phyloP scores from a whole-genome alignment of 805 yeast genomes.

The Myxozyma melibiosi region DNA sequence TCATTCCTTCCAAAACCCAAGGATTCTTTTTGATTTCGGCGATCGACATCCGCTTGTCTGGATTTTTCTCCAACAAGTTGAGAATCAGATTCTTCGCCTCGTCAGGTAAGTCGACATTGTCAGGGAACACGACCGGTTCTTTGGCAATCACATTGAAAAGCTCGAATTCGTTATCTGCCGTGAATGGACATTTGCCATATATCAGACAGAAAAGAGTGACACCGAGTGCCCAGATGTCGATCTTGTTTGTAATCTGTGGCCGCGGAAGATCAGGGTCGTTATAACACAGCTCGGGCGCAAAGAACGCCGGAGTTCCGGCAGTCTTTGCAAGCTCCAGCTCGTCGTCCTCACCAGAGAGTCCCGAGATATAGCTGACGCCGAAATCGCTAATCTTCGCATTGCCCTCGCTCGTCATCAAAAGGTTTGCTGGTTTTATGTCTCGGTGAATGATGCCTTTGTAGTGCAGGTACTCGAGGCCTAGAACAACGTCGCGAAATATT shows the following conservation, averaged over 20 bases:
- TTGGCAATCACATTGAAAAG: conserved; percentile 79
- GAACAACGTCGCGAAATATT: conserved; percentile 77
- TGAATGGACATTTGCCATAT: conserved; percentile 87
- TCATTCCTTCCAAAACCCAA: conserved; percentile 56
- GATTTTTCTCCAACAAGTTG: conserved; percentile 69
- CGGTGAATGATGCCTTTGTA: conserved; percentile 89
- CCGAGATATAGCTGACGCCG: conserved; percentile 82
- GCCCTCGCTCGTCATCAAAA: conserved; percentile 68
- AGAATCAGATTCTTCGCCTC: conserved; percentile 57
- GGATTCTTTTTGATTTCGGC: conserved; percentile 75
- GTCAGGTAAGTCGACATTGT: conserved; percentile 33
- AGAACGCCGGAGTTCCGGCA: conserved; percentile 96
- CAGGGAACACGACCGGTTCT: conserved; percentile 62
- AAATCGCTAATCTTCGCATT: conserved; percentile 93
- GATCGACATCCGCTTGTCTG: conserved; percentile 66
- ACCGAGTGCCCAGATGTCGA: conserved; percentile 98
- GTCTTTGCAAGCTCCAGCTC: conserved; percentile 91
- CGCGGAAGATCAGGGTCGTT: conserved; percentile 48
- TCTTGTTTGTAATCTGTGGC: conserved; percentile 71
- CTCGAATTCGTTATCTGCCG: conserved; percentile 82
- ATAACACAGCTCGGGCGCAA: conserved; percentile 89
- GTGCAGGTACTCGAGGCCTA: conserved; percentile 90
- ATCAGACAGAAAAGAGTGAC: conserved; percentile 85
- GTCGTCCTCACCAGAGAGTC: conserved; percentile 36
- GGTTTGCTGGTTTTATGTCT: conserved; percentile 93